A percentile compares a stretch with the other conserved stretches of the same genome.
phyloP scores from a whole-genome alignment of 106 monocot species.

The Allium sativum region DNA sequence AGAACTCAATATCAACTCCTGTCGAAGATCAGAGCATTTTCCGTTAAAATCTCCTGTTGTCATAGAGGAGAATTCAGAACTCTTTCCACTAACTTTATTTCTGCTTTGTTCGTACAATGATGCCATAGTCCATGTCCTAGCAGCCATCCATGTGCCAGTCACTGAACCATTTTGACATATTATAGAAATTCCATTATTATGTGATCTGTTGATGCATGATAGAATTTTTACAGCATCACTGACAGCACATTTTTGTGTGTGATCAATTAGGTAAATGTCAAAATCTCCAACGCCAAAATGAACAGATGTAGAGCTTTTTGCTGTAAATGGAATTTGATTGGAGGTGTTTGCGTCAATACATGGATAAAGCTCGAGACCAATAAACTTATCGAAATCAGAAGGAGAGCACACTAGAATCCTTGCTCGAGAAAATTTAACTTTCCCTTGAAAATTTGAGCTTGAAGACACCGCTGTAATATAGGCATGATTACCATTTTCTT shows the following conservation, averaged over 20 bases:
- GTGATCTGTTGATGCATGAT: constrained; percentile 19
- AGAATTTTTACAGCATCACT: constrained; percentile 38
- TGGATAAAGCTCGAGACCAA: constrained; percentile 61
- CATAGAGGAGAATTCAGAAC: constrained; percentile 50
- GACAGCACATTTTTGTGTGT: constrained; percentile 10
- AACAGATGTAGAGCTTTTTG: constrained; percentile 31
- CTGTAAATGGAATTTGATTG: constrained; percentile 1
- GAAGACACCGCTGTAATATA: constrained; percentile 7
- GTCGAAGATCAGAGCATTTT: constrained; percentile 40
- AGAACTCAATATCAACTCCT: constrained; percentile 73
- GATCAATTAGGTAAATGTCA: constrained; percentile 52
- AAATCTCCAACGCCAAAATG: constrained; percentile 40
- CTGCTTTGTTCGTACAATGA: constrained; percentile 36
- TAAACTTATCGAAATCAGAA: constrained; percentile 50
- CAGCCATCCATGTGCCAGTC: constrained; percentile 63
- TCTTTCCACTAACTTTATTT: constrained; percentile 45
- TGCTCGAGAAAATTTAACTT: constrained; percentile 38
- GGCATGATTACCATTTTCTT: constrained; percentile 12
- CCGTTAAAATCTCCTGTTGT: constrained; percentile 37
- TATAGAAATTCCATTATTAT: constrained; percentile 34
- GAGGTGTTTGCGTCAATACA: constrained; percentile 11
- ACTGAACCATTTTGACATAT: constrained; percentile 70
- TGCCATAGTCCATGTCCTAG: constrained; percentile 64
- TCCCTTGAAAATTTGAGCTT: constrained; percentile 37
- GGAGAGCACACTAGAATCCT: constrained; percentile 72